phyloP scores from a whole-genome alignment of 805 yeast species.

The Zygotorulaspora danielsina region DNA sequence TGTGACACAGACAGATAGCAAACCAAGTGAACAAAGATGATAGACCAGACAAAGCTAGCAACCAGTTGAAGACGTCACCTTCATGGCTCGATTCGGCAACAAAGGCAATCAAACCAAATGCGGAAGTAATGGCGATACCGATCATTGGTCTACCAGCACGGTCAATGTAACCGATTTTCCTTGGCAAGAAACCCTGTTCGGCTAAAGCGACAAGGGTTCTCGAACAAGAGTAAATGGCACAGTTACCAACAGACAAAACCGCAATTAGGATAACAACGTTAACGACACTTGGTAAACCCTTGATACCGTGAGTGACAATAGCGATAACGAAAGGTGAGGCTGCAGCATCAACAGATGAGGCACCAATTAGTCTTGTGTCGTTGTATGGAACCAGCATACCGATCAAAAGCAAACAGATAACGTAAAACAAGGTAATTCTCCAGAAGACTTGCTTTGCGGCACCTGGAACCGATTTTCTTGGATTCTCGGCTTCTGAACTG shows the following conservation, averaged over 20 bases:
- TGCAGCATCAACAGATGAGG: constrained; percentile 51
- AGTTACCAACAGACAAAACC: constrained; percentile 66
- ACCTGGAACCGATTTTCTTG: constrained; percentile 45
- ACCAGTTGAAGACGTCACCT: constrained; percentile 59
- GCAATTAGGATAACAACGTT: constrained; percentile 66
- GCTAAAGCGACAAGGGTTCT: constrained; percentile 62
- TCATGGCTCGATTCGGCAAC: constrained; percentile 50
- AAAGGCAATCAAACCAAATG: constrained; percentile 56
- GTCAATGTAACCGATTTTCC: constrained; percentile 55
- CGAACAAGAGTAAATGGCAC: constrained; percentile 66
- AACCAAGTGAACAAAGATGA: constrained; percentile 63
- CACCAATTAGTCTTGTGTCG: constrained; percentile 43
- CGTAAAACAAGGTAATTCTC: constrained; percentile 48
- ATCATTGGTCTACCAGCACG: constrained; percentile 63
- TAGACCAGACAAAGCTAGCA: constrained; percentile 59
- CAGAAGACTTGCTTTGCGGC: constrained; percentile 56
- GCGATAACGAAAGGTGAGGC: constrained; percentile 82
- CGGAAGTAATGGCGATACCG: constrained; percentile 47
- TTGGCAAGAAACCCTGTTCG: constrained; percentile 60
- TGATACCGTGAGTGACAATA: constrained; percentile 56
- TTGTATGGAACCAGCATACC: constrained; percentile 47
- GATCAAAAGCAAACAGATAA: constrained; percentile 42
- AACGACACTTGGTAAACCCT: constrained; percentile 59
- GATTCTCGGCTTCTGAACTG: constrained; percentile 46
- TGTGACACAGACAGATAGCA: constrained; percentile 54